Percentiles rank a stretch among this genome's conserved stretches.
Conservation (phyloP, 2,329 filamentous ascomycete genomes). For the Biscogniauxia marginata region DNA sequence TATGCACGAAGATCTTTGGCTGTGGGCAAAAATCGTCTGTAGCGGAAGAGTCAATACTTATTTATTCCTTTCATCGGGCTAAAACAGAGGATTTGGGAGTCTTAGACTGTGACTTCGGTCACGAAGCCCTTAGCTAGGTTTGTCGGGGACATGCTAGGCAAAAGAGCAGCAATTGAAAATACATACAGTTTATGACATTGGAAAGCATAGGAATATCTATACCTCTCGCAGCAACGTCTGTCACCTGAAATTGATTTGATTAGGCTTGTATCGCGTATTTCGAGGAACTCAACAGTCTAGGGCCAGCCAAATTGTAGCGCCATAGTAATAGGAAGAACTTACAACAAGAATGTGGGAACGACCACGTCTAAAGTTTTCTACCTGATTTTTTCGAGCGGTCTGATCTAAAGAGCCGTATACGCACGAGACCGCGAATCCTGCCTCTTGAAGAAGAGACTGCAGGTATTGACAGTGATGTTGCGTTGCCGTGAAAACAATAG, state of each 20-base stretch:
- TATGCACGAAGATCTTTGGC: constrained; percentile 94
- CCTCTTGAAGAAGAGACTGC: constrained; percentile 70
- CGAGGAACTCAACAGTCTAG: too few species aligned
- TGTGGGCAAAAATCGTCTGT: constrained; percentile 89
- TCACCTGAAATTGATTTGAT: constrained; percentile 60
- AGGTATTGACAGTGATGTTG: constrained; percentile 98
- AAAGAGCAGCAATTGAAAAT: background rate
- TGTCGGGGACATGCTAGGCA: background rate
- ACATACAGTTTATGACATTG: constrained; percentile 84
- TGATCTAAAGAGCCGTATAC: constrained; percentile 95
- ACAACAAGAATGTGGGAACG: constrained; percentile 80
- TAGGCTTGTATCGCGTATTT: too few species aligned
- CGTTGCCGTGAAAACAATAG: constrained; percentile 90
- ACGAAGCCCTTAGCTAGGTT: too few species aligned
- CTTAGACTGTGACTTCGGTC: too few species aligned
- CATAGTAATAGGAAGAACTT: background rate
- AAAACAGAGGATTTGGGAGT: too few species aligned
- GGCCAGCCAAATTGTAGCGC: background rate
- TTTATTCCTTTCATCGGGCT: too few species aligned
- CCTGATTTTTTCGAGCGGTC: constrained; percentile 85
- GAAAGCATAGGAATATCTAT: constrained; percentile 95
- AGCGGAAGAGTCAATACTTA: background rate
- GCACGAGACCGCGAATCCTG: constrained; percentile 88
- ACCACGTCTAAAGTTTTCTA: constrained; percentile 83
- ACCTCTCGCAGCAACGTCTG: constrained; percentile 93